phyloP scores from a whole-genome alignment of 805 yeast species.

The Saccharomycopsis oosterbeekiorum region DNA sequence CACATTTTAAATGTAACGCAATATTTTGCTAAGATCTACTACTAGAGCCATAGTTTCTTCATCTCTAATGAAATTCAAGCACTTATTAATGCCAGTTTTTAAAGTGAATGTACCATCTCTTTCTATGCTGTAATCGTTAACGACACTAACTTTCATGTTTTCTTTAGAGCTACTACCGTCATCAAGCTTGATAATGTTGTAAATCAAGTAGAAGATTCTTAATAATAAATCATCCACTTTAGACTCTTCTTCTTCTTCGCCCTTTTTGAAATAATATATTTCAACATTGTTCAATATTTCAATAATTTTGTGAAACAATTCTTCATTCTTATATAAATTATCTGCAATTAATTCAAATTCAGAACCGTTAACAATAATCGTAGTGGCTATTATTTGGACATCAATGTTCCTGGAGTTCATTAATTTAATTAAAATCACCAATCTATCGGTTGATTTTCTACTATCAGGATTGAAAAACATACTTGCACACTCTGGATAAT shows the following conservation, averaged over 20 bases:
- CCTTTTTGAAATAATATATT: constrained; percentile 5
- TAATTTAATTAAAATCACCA: constrained; percentile 22
- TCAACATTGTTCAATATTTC: constrained; percentile 6
- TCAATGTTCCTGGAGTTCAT: constrained; percentile 20
- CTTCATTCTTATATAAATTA: constrained; percentile 4
- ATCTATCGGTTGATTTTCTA: constrained; percentile 9
- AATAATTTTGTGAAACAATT: constrained; percentile 14
- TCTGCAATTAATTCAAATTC: constrained; percentile 22
- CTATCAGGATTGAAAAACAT: constrained; percentile 24
- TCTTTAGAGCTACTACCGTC: not conserved
- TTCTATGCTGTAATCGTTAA: not conserved
- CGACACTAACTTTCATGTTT: not conserved
- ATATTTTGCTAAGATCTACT: constrained; percentile 5
- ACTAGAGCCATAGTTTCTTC: constrained; percentile 8
- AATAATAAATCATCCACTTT: constrained; percentile 8
- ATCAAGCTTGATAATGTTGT: constrained; percentile 7
- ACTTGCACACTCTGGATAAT: constrained; percentile 24
- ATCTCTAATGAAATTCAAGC: not conserved
- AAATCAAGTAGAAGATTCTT: constrained; percentile 14
- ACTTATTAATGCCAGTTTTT: constrained; percentile 7
- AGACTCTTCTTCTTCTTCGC: constrained; percentile 4
- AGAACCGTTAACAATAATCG: constrained; percentile 24
- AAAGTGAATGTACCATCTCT: not conserved
- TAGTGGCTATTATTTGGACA: constrained; percentile 19
- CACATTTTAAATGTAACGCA: not conserved